phyloP scores from a whole-genome alignment of 1,139 yeast genomes.

The Yamadazyma spencermartinsiae region DNA sequence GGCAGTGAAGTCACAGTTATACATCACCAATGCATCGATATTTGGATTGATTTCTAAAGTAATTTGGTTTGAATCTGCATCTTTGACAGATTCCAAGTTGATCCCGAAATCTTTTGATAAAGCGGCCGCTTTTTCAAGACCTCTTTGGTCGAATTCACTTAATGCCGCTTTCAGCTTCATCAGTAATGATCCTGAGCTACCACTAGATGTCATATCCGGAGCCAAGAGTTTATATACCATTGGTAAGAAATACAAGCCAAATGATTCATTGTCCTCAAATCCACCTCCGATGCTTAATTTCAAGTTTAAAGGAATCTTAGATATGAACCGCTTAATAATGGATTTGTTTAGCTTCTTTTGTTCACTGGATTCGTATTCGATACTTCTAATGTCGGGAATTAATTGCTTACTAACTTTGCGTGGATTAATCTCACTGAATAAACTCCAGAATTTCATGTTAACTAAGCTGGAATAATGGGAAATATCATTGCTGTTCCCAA shows the following conservation, averaged over 20 bases:
- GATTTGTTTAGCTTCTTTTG: slow-evolving; percentile 30
- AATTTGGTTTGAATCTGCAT: slow-evolving; percentile 32
- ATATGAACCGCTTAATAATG: slow-evolving; percentile 23
- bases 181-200: slow-evolving; percentile 11
- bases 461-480: slow-evolving; percentile 57
- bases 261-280: slow-evolving; percentile 25
- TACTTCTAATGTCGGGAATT: slow-evolving; percentile 37
- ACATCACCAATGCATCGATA: slow-evolving; percentile 35
- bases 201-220: slow-evolving; percentile 36
- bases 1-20: slow-evolving; percentile 24
- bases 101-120: slow-evolving; percentile 30
- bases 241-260: slow-evolving; percentile 43
- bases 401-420: slow-evolving; percentile 25
- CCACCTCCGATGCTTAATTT: slow-evolving; percentile 32
- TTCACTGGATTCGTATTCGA: slow-evolving; percentile 47
- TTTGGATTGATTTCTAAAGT: slow-evolving; percentile 36
- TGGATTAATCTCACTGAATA: slow-evolving; percentile 62
- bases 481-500: slow-evolving; percentile 44
- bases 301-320: slow-evolving; percentile 29
- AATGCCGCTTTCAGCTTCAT: slow-evolving; percentile 26
- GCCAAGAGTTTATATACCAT: slow-evolving; percentile 45
- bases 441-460: slow-evolving; percentile 61
- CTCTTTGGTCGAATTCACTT: slow-evolving; percentile 24
- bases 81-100: slow-evolving; percentile 34
- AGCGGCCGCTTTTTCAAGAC: slow-evolving; percentile 30